These are phyloP conservation scores for Microdochium bolleyi DNA, from an alignment of 2,329 filamentous ascomycete genomes.

Conservation along the genomic window DNA sequence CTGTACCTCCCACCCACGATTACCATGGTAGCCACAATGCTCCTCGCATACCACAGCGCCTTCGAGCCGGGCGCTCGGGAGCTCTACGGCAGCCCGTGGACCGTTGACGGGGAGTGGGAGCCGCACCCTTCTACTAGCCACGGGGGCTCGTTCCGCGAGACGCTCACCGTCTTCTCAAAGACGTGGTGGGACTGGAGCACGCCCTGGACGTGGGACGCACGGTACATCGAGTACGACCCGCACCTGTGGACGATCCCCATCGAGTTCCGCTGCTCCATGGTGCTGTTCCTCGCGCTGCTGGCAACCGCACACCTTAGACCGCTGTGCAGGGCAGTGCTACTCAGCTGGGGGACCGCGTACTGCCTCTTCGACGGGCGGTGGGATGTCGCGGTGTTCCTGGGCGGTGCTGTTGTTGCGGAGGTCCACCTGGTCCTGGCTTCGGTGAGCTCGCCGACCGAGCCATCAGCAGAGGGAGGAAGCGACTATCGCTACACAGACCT, in stretches of 20 bases:
- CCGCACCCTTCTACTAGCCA: conserved; percentile 34
- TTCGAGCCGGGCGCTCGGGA: conserved; percentile 41
- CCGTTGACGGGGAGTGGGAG: conserved; percentile 40
- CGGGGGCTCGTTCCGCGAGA: conserved; percentile 25
- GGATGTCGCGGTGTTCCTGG: conserved; percentile 48
- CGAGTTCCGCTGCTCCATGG: conserved; percentile 50
- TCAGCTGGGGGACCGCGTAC: conserved; percentile 33
- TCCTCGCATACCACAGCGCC: conserved; percentile 33
- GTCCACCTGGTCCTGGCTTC: conserved; percentile 32
- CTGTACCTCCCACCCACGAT: conserved; percentile 42
- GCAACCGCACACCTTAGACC: conserved; percentile 38
- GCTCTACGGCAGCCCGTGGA: conserved; percentile 33
- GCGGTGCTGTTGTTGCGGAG: conserved; percentile 47
- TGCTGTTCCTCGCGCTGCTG: conserved; percentile 45
- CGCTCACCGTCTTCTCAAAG: conserved; percentile 36
- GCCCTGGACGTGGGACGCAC: conserved; percentile 42
- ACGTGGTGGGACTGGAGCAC: conserved; percentile 43
- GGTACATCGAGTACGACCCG: conserved; percentile 43
- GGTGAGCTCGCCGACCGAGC: neutral
- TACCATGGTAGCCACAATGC: conserved; percentile 39
- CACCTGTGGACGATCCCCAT: conserved; percentile 58
- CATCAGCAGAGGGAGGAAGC: conserved; percentile 23
- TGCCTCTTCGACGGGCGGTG: conserved; percentile 39
- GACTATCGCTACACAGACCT: too few species aligned
- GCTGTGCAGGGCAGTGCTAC: conserved; percentile 30